Conservation (phyloP, 306 rosid species). For the Macrotyloma uniflorum region DNA sequence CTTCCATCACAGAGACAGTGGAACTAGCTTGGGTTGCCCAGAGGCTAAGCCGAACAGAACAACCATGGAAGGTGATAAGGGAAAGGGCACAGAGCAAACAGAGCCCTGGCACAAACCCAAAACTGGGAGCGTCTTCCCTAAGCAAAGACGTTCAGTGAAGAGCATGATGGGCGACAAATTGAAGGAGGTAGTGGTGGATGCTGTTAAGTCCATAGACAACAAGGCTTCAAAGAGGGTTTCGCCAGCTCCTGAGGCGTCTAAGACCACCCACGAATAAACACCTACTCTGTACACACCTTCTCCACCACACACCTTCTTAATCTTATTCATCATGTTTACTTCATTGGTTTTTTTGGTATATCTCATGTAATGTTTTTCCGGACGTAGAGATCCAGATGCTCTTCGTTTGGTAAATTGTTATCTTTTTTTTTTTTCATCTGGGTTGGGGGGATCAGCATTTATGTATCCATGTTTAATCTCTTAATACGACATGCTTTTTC, state of each 20-base stretch:
- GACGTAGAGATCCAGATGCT: background rate
- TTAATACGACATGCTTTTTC: background rate
- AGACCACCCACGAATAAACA: background rate
- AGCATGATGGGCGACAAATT: conserved; percentile 23
- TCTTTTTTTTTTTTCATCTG: background rate
- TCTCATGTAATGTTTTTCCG: background rate
- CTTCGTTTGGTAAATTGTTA: background rate
- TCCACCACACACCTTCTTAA: background rate
- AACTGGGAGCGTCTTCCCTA: conserved; percentile 41
- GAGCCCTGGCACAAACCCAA: conserved; percentile 32
- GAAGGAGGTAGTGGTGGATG: background rate
- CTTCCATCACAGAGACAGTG: background rate
- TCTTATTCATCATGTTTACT: background rate
- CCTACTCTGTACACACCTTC: background rate
- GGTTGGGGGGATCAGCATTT: background rate
- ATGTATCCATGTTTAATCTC: background rate
- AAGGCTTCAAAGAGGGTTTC: background rate
- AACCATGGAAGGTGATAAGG: conserved; percentile 25
- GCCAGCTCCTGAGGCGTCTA: background rate
- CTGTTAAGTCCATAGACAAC: too few relatives aligned
- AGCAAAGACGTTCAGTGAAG: conserved; percentile 34
- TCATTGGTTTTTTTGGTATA: background rate
- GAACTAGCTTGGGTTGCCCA: background rate
- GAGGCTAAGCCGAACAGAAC: background rate
- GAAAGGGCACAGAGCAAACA: background rate